phyloP scores from a whole-genome alignment of 2,329 filamentous ascomycete genomes.

The Sordariomycetes sp. region DNA sequence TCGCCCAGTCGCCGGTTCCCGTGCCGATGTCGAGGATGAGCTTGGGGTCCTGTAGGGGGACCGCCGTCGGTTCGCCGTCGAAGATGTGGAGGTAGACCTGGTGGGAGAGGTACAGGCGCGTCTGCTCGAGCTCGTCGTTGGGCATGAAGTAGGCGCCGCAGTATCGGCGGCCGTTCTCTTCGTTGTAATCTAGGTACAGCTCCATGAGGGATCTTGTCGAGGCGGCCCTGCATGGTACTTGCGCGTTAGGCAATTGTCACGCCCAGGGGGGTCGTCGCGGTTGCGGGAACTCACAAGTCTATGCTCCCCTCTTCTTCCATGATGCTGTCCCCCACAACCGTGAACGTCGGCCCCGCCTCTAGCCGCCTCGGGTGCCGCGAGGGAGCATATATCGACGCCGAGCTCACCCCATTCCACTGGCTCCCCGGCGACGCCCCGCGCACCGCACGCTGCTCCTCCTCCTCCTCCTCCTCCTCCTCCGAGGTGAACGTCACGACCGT shows the following conservation, averaged over 20 bases:
- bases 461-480: neutral
- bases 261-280: neutral
- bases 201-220: conserved; percentile 36
- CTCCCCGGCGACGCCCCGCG: neutral
- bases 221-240: conserved; percentile 17
- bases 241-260: neutral
- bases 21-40: conserved; percentile 44
- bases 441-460: neutral
- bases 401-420: neutral
- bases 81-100: conserved; percentile 45
- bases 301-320: conserved; percentile 5
- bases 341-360: neutral
- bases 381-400: neutral
- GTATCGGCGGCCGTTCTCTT: conserved; percentile 50
- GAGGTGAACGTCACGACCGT: neutral
- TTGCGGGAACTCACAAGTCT: conserved; percentile 7
- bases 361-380: neutral
- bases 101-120: conserved; percentile 46
- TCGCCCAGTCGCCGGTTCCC: conserved; percentile 39
- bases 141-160: conserved; percentile 52
- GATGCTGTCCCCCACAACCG: conserved; percentile 1
- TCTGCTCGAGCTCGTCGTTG: conserved; percentile 52
- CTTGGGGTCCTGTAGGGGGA: conserved; percentile 22
- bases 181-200: conserved; percentile 38
- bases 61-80: conserved; percentile 28